Evolutionary conservation across 305 asterid species (phyloP).

Genomic region (Ajuga reptans): DNA sequence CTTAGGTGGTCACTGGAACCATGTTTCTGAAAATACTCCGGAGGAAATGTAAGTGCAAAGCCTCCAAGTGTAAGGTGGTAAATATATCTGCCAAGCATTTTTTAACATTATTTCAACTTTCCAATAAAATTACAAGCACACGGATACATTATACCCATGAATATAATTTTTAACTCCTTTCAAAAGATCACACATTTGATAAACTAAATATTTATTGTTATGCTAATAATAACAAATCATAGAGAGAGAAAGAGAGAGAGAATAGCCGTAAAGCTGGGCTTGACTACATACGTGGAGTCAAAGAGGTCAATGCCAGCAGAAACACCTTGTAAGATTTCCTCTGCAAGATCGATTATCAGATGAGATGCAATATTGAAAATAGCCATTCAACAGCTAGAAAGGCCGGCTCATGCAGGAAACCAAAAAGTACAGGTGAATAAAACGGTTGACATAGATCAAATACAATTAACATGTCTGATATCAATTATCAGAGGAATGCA

Average conservation of each 20-base stretch:
- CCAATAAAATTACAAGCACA: background rate
- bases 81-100: conserved; percentile 48
- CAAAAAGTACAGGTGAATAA: background rate
- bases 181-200: background rate
- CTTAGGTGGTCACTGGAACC: conserved; percentile 28
- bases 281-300: conserved; percentile 66
- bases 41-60: conserved; percentile 68
- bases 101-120: conserved; percentile 1
- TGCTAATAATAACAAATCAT: background rate
- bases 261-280: background rate
- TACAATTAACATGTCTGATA: background rate
- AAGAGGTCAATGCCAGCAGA: conserved; percentile 86
- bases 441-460: conserved; percentile 1
- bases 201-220: too few species aligned
- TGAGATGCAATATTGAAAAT: conserved; percentile 8
- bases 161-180: background rate
- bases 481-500: background rate
- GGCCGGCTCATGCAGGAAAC: background rate
- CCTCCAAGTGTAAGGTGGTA: conserved; percentile 83
- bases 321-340: conserved; percentile 88
- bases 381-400: background rate
- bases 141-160: background rate
- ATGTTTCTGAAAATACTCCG: conserved; percentile 26
- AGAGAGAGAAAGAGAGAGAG: background rate
- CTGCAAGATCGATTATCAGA: conserved; percentile 39